phyloP scores from a whole-genome alignment of 371 early-diverging fungal genomes.

The Nematocida minor region DNA sequence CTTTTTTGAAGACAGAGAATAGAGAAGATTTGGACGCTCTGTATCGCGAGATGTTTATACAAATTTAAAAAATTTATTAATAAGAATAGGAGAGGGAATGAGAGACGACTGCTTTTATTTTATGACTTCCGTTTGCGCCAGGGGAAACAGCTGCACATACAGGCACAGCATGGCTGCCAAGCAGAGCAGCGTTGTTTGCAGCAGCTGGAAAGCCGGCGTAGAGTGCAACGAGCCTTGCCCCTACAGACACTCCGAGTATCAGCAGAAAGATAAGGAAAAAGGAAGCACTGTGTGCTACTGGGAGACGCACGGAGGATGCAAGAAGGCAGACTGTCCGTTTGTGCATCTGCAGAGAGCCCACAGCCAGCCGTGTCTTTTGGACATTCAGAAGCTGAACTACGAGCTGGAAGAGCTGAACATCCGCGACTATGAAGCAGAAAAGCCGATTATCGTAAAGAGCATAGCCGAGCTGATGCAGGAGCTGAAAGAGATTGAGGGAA shows the following conservation, averaged over 20 bases:
- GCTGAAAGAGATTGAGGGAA: not conserved
- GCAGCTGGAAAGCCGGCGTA: slow-evolving; percentile 53
- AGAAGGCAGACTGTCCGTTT: slow-evolving; percentile 61
- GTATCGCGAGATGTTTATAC: slow-evolving; percentile 4
- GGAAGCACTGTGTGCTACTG: slow-evolving; percentile 60
- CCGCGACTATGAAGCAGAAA: not conserved
- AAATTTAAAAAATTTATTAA: not conserved
- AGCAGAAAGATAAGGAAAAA: slow-evolving; percentile 60
- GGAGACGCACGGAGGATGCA: slow-evolving; percentile 61
- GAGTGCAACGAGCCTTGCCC: slow-evolving; percentile 60
- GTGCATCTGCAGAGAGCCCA: slow-evolving; percentile 48
- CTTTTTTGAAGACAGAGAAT: not conserved
- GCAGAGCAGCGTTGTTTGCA: slow-evolving; percentile 56
- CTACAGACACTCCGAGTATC: slow-evolving; percentile 62
- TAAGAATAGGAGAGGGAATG: not conserved
- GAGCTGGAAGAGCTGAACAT: not conserved
- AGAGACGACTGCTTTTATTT: slow-evolving; percentile 66
- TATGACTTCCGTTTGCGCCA: slow-evolving; percentile 62
- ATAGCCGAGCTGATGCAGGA: not conserved
- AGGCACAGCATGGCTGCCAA: slow-evolving; percentile 61
- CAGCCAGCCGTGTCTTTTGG: slow-evolving; percentile 14
- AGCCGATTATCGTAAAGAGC: not conserved
- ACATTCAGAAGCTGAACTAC: slow-evolving; percentile 3
- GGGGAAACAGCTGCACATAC: slow-evolving; percentile 54
- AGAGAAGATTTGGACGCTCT: not conserved